Evolutionary conservation across 352 stramenopile species (phyloP), one percentile per base, ranked within the genome.

Genomic region (Phytophthora fragariae): DNA sequence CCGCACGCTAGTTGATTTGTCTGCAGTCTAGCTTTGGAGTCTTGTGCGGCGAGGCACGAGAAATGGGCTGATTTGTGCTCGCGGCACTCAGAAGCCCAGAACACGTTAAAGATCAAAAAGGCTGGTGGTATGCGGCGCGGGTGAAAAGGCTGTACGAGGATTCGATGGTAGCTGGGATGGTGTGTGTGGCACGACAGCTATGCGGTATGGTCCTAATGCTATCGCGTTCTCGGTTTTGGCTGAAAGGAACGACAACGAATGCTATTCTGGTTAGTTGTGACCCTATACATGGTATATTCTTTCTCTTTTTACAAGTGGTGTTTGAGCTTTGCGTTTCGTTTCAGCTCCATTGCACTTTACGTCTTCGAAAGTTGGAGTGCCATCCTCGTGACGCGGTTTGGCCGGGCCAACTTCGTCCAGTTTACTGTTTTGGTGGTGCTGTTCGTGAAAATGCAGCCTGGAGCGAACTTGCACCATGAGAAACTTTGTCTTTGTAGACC

Each of bases 401-500:
- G 12, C 39, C 39, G 14, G 11, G 14, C 37, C 29, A 31, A 31
- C 29, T 31, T 31, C 3, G 29, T 31, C 29, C 29, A 7, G 6
- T 15, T 49, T 11, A 66, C 29, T 63, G 63, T 21, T 27, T 58
- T 47, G 55, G 44, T 47, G 64, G 33, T 57, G 35, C 47, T 54
- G 53, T 11, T 62, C 39, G 46, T 9, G 63, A 70, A 58, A 83
- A 77, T 50, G 63, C 69, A 52, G 69, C 58, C 37, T 31, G 56
- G 1, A 85, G 50, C 11, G 63, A 61, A 29, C 39, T 35, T 56
- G 77, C 52, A n/a, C 39, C 62, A 3, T 57, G 9, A 0, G 57
- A 63, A 39, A 91, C 76, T 62, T 91, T 92, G 85, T 92, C 76
- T 62, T 91, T 92, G 85, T 94, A 95, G 24, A 94, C 76, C 15